Conservation (phyloP, 257 asterid species). For the Asclepias syriaca region DNA sequence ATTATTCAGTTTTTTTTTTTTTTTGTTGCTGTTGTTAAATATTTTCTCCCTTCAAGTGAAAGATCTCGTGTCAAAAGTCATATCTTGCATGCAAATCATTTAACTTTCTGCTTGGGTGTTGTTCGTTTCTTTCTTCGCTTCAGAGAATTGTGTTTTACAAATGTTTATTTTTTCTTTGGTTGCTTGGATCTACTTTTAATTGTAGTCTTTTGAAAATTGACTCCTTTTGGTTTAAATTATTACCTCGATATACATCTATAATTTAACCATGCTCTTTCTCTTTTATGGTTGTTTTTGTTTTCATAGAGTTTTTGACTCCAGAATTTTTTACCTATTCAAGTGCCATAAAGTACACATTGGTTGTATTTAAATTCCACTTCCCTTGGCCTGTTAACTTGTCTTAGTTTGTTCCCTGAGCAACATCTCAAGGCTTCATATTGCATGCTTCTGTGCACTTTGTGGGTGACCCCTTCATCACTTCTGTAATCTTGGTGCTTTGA, state of each 20-base stretch:
- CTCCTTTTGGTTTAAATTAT: not conserved
- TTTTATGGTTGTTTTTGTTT: not conserved
- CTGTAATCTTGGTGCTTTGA: conserved; percentile 35
- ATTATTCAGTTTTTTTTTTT: not conserved
- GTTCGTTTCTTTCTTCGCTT: not conserved
- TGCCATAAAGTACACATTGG: not conserved
- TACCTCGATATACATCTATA: not conserved
- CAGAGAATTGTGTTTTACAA: not conserved
- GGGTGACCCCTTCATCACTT: conserved; percentile 27
- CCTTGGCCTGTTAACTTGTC: not conserved
- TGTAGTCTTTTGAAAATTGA: not conserved
- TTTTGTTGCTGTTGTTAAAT: too few relatives aligned
- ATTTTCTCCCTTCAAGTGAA: not conserved
- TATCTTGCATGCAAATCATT: not conserved
- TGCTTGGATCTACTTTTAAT: not conserved
- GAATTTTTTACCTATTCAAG: too few relatives aligned
- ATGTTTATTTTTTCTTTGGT: not conserved
- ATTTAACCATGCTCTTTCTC: not conserved
- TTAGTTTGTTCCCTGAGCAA: too few relatives aligned
- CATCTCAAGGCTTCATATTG: not conserved
- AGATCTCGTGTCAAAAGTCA: not conserved
- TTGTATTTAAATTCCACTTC: not conserved
- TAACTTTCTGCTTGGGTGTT: not conserved
- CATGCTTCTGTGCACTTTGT: conserved; percentile 21
- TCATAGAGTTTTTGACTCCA: not conserved